Percentiles rank a stretch among this genome's conserved stretches.
These are phyloP conservation scores for Plasmodium vinckei DNA, from an alignment of 169 alveolate genomes.

Conservation along the genomic window DNA sequence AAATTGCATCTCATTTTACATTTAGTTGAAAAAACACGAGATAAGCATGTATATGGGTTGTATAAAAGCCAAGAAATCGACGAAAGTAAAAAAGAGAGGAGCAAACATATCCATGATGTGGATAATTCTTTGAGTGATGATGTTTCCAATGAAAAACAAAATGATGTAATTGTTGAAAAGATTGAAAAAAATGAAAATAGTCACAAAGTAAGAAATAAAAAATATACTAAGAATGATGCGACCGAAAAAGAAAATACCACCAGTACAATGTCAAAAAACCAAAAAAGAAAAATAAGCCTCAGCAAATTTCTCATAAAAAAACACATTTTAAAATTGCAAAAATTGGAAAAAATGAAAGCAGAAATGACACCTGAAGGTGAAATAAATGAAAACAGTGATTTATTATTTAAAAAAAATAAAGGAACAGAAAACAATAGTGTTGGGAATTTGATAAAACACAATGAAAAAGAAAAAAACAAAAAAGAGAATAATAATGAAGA, in stretches of 20 bases:
- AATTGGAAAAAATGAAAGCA: slow-evolving; percentile 9
- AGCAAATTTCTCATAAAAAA: slow-evolving; percentile 65
- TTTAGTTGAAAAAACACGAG: slow-evolving; percentile 55
- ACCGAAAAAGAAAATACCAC: too few species aligned
- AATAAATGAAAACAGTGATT: not conserved
- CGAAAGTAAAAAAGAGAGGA: not conserved
- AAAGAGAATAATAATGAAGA: not conserved
- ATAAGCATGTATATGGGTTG: slow-evolving; percentile 54
- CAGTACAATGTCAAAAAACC: not conserved
- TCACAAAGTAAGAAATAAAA: too few species aligned
- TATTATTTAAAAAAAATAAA: too few species aligned
- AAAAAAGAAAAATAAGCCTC: slow-evolving; percentile 39
- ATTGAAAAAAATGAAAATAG: not conserved
- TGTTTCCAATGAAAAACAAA: not conserved
- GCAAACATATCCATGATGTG: not conserved
- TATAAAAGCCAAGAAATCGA: slow-evolving; percentile 21
- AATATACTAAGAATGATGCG: too few species aligned
- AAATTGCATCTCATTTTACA: slow-evolving; percentile 24
- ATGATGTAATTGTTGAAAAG: not conserved
- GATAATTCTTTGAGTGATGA: not conserved
- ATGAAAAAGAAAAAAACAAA: not conserved
- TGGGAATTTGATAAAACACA: too few species aligned
- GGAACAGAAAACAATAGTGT: too few species aligned
- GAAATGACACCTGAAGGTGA: not conserved
- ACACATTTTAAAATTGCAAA: slow-evolving; percentile 35